Evolutionary conservation across 2,329 filamentous ascomycete species (phyloP).

Genomic region (Ploettnerulaceae sp.): DNA sequence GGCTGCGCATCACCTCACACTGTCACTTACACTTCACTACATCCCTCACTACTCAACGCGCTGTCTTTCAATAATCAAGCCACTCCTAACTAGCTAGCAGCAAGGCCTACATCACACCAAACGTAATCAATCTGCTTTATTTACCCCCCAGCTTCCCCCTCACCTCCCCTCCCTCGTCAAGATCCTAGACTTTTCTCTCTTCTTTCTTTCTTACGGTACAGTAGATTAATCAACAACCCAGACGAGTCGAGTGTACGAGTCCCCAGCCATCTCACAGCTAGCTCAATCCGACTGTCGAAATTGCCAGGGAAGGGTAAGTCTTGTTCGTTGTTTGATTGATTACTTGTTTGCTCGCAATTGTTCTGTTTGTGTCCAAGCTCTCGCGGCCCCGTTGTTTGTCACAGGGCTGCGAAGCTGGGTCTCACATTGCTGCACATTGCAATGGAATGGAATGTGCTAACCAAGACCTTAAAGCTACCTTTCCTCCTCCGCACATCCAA

Average conservation of each 20-base stretch:
- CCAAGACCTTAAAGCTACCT: background rate
- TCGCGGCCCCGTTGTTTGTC: too few relatives aligned
- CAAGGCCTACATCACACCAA: slow-evolving; percentile 10
- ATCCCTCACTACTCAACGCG: background rate
- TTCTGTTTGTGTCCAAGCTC: too few relatives aligned
- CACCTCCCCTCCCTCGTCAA: background rate
- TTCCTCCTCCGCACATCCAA: background rate
- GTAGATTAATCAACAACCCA: slow-evolving; percentile 1
- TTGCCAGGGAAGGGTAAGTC: too few relatives aligned
- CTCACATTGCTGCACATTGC: too few relatives aligned
- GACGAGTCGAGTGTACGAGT: too few relatives aligned
- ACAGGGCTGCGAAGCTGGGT: too few relatives aligned
- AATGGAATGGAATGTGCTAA: background rate
- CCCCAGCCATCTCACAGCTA: too few relatives aligned
- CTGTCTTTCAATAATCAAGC: background rate
- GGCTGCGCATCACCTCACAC: too few relatives aligned
- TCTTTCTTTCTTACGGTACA: background rate
- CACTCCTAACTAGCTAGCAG: slow-evolving; percentile 3
- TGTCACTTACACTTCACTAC: too few relatives aligned
- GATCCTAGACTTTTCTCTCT: background rate
- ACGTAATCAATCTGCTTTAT: slow-evolving; percentile 7
- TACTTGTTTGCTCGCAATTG: too few relatives aligned
- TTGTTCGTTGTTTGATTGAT: too few relatives aligned
- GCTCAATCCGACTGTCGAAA: too few relatives aligned
- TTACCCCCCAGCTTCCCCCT: background rate